These are phyloP conservation scores for Rugosomyces carneus DNA, from an alignment of 1,284 basidiomycete species.

Conservation along the genomic window DNA sequence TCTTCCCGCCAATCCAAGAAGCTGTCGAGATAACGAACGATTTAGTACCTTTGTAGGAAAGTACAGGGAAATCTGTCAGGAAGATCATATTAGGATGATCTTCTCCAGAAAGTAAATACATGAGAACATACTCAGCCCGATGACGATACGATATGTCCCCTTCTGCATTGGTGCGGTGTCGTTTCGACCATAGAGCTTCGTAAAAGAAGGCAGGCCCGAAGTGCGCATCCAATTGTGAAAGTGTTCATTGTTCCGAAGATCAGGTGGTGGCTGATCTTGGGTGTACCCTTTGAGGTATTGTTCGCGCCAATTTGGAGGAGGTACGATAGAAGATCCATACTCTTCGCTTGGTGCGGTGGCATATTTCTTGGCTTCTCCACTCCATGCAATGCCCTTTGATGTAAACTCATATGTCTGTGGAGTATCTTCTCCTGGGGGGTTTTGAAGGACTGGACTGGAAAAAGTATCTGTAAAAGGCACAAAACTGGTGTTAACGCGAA, in stretches of 20 bases:
- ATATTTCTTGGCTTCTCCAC: constrained; percentile 91
- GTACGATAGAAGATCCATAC: constrained; percentile 66
- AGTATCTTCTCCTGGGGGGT: constrained; percentile 45
- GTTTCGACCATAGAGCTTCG: constrained; percentile 92
- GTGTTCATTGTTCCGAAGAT: constrained; percentile 80
- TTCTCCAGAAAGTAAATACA: constrained; percentile 2
- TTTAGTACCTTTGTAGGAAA: constrained; percentile 90
- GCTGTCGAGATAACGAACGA: constrained; percentile 95
- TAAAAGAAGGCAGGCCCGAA: constrained; percentile 93
- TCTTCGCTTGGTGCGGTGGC: constrained; percentile 40
- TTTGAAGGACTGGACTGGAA: constrained; percentile 54
- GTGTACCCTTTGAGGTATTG: constrained; percentile 78
- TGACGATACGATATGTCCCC: constrained; percentile 74
- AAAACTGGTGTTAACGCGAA: constrained; percentile 4
- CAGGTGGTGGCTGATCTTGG: constrained; percentile 59
- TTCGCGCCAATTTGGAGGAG: constrained; percentile 87
- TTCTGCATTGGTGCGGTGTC: constrained; percentile 68
- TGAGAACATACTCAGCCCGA: constrained; percentile 72
- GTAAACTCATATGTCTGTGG: constrained; percentile 71
- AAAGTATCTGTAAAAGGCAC: constrained; percentile 63
- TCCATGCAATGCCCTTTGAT: constrained; percentile 86
- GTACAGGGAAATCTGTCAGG: constrained; percentile 86
- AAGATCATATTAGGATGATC: not conserved
- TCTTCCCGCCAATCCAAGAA: constrained; percentile 97
- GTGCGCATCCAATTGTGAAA: constrained; percentile 99